A percentile compares a stretch with the other conserved stretches of the same genome.
Evolutionary conservation across 1,284 basidiomycete genomes (phyloP).

Genomic region (Wallemia hederae): DNA sequence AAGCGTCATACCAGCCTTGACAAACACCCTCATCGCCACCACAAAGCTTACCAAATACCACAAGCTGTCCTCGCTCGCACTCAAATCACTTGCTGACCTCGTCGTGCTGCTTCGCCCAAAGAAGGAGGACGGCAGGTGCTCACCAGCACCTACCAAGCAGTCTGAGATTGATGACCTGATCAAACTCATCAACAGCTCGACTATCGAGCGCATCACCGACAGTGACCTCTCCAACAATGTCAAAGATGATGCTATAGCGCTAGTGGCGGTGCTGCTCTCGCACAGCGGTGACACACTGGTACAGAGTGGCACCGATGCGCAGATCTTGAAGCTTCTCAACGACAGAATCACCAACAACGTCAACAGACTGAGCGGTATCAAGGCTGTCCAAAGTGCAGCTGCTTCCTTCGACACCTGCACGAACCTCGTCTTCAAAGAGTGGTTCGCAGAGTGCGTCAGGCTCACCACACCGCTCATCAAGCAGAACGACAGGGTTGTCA

Average conservation of each 20-base stretch:
- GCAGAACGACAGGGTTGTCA: constrained; percentile 47
- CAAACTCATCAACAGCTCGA: constrained; percentile 40
- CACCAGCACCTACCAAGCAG: background rate
- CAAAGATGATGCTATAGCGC: constrained; percentile 47
- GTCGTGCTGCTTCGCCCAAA: constrained; percentile 9
- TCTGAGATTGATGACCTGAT: constrained; percentile 11
- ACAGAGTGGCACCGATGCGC: constrained; percentile 11
- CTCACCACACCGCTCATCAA: constrained; percentile 49
- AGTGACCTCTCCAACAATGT: constrained; percentile 78
- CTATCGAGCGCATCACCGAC: constrained; percentile 36
- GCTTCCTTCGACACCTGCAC: constrained; percentile 17
- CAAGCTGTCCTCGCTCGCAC: background rate
- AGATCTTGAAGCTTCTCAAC: constrained; percentile 33
- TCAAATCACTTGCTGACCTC: background rate
- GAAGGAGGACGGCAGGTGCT: constrained; percentile 21
- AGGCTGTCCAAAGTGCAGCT: constrained; percentile 20
- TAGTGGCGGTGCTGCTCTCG: constrained; percentile 58
- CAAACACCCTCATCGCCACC: constrained; percentile 19
- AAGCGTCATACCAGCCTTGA: constrained; percentile 31
- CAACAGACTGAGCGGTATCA: constrained; percentile 20
- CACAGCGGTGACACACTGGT: constrained; percentile 39
- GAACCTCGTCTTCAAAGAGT: constrained; percentile 24
- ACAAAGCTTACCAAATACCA: constrained; percentile 6
- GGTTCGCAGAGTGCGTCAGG: constrained; percentile 47
- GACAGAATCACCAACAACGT: constrained; percentile 33